Evolutionary conservation across 129 eudicot species (phyloP).

Genomic region (Helianthus tuberosus): DNA sequence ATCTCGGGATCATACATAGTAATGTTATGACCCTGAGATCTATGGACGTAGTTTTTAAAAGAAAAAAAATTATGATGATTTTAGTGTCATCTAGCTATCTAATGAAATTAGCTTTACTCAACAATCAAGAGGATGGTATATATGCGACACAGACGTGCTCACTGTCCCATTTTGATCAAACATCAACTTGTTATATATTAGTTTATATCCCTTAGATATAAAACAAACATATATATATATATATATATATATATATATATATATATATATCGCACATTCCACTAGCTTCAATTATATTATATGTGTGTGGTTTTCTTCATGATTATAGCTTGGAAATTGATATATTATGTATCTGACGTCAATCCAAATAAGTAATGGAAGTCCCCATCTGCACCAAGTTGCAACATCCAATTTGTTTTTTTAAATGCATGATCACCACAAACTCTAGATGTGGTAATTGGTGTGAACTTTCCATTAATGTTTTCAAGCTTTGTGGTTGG

Average conservation of each 20-base stretch:
- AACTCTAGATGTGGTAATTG: constrained; percentile 15
- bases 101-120: no score
- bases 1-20: no score
- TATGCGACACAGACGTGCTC: constrained; percentile 2
- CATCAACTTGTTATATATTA: constrained; percentile 23
- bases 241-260: neutral
- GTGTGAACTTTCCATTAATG: constrained; percentile 4
- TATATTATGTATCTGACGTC: constrained; percentile 24
- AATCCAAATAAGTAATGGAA: constrained; percentile 18
- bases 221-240: constrained; percentile 14
- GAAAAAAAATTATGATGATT: no score
- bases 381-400: constrained; percentile 25
- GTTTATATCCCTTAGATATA: neutral
- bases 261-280: constrained; percentile 25
- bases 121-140: no score
- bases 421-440: constrained; percentile 26
- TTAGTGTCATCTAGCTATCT: no score
- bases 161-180: constrained; percentile 15
- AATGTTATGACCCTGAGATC: no score
- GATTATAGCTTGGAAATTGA: constrained; percentile 22
- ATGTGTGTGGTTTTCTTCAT: constrained; percentile 24
- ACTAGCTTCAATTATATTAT: constrained; percentile 24
- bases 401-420: constrained; percentile 10
- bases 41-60: no score
- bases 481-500: neutral